phyloP scores from a whole-genome alignment of 495 filamentous ascomycete species.

The Alectoria sarmentosa region DNA sequence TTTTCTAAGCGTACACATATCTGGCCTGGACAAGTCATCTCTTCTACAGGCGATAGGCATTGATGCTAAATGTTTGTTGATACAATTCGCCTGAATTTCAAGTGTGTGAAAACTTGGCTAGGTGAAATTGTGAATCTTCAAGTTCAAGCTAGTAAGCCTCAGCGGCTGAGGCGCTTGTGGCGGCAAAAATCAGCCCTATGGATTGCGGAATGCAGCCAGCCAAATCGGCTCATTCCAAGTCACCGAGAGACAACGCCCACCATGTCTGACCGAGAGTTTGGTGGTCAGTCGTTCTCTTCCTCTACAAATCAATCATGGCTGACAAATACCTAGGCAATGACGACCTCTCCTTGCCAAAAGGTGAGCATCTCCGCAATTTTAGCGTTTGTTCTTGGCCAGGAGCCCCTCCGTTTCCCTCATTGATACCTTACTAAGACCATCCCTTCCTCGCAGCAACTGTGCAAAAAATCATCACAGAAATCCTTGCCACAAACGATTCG shows the following conservation, averaged over 20 bases:
- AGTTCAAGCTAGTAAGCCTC: not conserved
- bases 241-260: constrained; percentile 23
- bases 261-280: constrained; percentile 92
- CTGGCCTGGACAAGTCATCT: not conserved
- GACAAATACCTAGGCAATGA: constrained; percentile 57
- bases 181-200: constrained; percentile 4
- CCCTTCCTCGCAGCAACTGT: constrained; percentile 65
- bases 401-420: not conserved
- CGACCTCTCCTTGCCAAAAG: constrained; percentile 92
- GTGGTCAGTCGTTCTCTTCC: constrained; percentile 44
- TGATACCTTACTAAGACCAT: constrained; percentile 3
- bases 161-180: not conserved
- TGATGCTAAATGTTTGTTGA: too few relatives aligned
- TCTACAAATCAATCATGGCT: constrained; percentile 15
- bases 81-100: not conserved
- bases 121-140: not conserved
- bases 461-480: constrained; percentile 94
- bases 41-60: not conserved
- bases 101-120: not conserved
- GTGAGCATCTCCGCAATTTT: constrained; percentile 38
- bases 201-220: not conserved
- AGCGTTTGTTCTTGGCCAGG: not conserved
- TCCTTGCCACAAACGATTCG: constrained; percentile 55
- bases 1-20: not conserved
- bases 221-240: not conserved